Percentiles rank a stretch among this genome's conserved stretches.
phyloP scores from a whole-genome alignment of 768 basidiomycete genomes.

The Cystofilobasidium bisporidii region DNA sequence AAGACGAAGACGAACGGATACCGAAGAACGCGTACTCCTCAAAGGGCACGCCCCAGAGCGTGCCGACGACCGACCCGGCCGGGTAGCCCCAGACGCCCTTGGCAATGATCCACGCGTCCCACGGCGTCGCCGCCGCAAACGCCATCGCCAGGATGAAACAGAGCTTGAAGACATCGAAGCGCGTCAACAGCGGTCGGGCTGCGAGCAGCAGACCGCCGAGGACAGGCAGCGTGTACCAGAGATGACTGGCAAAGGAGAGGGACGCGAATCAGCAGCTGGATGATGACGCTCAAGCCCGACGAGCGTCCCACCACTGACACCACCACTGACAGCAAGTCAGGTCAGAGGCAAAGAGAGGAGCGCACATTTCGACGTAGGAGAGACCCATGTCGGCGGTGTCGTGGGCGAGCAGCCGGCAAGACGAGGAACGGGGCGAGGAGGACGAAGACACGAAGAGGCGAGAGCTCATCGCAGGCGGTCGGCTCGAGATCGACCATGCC shows the following conservation, averaged over 20 bases:
- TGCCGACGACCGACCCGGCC: constrained; percentile 7
- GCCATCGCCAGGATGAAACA: constrained; percentile 1
- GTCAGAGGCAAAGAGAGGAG: too few relatives aligned
- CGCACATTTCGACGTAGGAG: too few relatives aligned
- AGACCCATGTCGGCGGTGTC: too few relatives aligned
- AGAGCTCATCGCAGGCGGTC: too few relatives aligned
- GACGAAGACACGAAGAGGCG: too few relatives aligned
- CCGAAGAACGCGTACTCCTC: constrained; percentile 17
- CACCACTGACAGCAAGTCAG: too few relatives aligned
- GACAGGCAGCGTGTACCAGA: neutral
- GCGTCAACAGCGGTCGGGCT: constrained; percentile 4
- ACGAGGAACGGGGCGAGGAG: too few relatives aligned
- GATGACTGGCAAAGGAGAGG: neutral
- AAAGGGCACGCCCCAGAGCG: neutral
- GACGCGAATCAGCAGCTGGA: too few relatives aligned
- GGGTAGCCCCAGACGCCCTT: constrained; percentile 17
- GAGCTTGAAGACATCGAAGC: constrained; percentile 3
- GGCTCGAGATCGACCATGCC: too few relatives aligned
- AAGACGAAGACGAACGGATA: neutral
- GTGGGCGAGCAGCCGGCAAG: too few relatives aligned
- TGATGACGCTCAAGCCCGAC: too few relatives aligned
- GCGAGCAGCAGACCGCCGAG: neutral
- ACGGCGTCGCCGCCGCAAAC: constrained; percentile 9
- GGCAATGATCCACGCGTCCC: constrained; percentile 16
- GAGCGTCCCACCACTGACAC: too few relatives aligned